phyloP scores from a whole-genome alignment of 2,329 filamentous ascomycete species.

The Penicillium sp. region DNA sequence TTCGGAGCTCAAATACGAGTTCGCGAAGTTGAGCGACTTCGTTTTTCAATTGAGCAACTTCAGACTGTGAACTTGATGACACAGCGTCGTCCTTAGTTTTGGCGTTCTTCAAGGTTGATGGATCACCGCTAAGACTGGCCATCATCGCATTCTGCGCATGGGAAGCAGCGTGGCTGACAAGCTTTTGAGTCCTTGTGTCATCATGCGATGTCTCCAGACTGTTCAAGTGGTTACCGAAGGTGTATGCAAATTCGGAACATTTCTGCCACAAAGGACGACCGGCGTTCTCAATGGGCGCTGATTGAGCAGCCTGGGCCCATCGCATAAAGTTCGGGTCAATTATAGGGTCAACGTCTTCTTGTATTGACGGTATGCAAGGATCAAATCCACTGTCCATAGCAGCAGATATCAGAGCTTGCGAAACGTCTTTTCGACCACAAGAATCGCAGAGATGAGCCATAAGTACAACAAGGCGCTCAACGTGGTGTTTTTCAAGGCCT shows the following conservation, averaged over 20 bases:
- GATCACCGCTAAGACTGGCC: conserved; percentile 18
- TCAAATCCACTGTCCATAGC: conserved; percentile 40
- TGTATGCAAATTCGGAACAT: conserved; percentile 34
- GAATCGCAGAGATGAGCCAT: conserved; percentile 43
- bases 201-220: conserved; percentile 17
- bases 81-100: not conserved
- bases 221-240: conserved; percentile 29
- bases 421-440: conserved; percentile 32
- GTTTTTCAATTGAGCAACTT: conserved; percentile 28
- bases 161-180: conserved; percentile 22
- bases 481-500: conserved; percentile 22
- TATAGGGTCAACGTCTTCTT: conserved; percentile 28
- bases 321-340: conserved; percentile 25
- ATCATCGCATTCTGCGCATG: conserved; percentile 29
- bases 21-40: conserved; percentile 33
- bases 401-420: conserved; percentile 34
- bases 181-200: conserved; percentile 14
- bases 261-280: conserved; percentile 32
- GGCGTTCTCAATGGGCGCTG: conserved; percentile 14
- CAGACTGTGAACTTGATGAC: conserved; percentile 11
- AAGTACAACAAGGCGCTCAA: conserved; percentile 38
- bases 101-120: not conserved
- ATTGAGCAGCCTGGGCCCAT: conserved; percentile 31
- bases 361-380: conserved; percentile 24
- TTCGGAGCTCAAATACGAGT: conserved; percentile 30